These are phyloP conservation scores for Fomitopsis pinicola DNA, from an alignment of 1,284 basidiomycete genomes.

Conservation along the genomic window DNA sequence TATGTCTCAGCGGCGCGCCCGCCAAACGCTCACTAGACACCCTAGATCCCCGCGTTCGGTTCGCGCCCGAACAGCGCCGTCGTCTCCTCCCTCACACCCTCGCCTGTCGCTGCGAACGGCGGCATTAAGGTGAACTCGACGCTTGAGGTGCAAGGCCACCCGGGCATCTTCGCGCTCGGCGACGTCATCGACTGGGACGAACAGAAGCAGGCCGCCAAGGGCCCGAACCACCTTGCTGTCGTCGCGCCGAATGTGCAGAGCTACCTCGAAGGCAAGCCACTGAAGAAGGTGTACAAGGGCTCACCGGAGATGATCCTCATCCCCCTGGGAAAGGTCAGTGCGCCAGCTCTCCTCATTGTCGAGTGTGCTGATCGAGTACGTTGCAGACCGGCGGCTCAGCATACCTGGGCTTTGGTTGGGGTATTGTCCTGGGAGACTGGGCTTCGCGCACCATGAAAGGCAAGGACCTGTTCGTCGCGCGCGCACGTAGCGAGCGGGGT, in stretches of 20 bases:
- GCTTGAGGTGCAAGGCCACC: conserved; percentile 43
- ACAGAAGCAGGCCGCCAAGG: conserved; percentile 55
- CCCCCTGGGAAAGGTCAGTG: conserved; percentile 54
- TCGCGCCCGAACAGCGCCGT: conserved; percentile 47
- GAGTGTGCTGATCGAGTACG: not conserved
- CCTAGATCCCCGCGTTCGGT: conserved; percentile 48
- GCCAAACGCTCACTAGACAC: not conserved
- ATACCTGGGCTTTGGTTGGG: conserved; percentile 46
- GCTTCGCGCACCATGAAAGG: conserved; percentile 21
- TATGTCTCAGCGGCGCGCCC: not conserved
- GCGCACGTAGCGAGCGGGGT: conserved; percentile 11
- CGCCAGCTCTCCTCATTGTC: not conserved
- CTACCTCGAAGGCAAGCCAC: conserved; percentile 32
- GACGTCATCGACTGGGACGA: conserved; percentile 58
- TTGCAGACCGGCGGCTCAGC: conserved; percentile 41
- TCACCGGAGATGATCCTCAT: conserved; percentile 48
- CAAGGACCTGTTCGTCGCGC: conserved; percentile 21
- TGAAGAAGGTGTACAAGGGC: conserved; percentile 45
- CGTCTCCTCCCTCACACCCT: conserved; percentile 38
- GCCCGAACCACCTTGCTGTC: conserved; percentile 36
- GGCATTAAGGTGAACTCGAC: conserved; percentile 47
- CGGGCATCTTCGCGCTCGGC: conserved; percentile 53
- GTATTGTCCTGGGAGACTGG: conserved; percentile 29
- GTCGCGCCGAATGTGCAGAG: conserved; percentile 44
- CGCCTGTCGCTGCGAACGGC: conserved; percentile 36